phyloP scores from a whole-genome alignment of 2,329 filamentous ascomycete species.

The Coniella lustricola region DNA sequence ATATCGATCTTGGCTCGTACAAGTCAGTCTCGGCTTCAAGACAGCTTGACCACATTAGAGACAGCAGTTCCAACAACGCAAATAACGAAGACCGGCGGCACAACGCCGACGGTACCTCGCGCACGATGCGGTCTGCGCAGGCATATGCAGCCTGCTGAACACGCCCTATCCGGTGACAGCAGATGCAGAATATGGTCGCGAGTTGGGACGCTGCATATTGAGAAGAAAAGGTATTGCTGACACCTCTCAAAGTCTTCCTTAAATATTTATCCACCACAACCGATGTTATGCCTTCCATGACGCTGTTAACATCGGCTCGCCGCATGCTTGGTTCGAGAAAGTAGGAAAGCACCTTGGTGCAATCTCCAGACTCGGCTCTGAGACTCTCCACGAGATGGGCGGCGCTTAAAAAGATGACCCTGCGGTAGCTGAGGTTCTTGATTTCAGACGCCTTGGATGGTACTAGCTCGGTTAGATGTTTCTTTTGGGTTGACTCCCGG shows the following conservation, averaged over 20 bases:
- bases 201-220: slow-evolving; percentile 86
- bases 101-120: slow-evolving; percentile 77
- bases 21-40: slow-evolving; percentile 90
- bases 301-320: slow-evolving; percentile 53
- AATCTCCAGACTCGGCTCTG: slow-evolving; percentile 79
- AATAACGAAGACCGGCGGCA: slow-evolving; percentile 89
- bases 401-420: slow-evolving; percentile 86
- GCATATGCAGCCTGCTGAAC: slow-evolving; percentile 81
- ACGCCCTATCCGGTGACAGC: slow-evolving; percentile 87
- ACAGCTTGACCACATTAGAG: slow-evolving; percentile 92
- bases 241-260: slow-evolving; percentile 62
- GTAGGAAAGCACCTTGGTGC: slow-evolving; percentile 81
- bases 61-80: slow-evolving; percentile 82
- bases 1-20: slow-evolving; percentile 79
- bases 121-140: slow-evolving; percentile 81
- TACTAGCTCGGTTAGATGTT: slow-evolving; percentile 64
- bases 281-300: slow-evolving; percentile 58
- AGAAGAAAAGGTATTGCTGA: slow-evolving; percentile 74
- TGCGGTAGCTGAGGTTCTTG: slow-evolving; percentile 75
- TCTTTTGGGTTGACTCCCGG: slow-evolving; percentile 74
- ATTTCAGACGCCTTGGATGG: slow-evolving; percentile 74
- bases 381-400: slow-evolving; percentile 85
- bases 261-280: slow-evolving; percentile 76
- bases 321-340: slow-evolving; percentile 88
- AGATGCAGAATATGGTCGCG: slow-evolving; percentile 75